Percentiles rank a stretch among this genome's conserved stretches.
Conservation (phyloP, 495 filamentous ascomycete genomes). For the Thozetella sp. region DNA sequence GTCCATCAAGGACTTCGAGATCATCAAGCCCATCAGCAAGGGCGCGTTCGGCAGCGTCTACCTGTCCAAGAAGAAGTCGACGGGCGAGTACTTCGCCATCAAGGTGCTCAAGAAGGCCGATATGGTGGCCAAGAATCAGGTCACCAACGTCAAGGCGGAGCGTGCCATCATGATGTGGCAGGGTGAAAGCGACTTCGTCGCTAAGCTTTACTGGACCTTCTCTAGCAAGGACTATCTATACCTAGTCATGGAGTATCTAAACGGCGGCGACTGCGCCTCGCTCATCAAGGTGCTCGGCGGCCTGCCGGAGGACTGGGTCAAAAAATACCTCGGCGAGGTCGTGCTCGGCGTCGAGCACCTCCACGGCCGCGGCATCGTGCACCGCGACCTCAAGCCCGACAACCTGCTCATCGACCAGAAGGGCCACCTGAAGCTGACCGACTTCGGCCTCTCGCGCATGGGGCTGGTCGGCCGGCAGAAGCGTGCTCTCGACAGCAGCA, state of each 20-base stretch:
- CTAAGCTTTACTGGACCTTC: conserved; percentile 99
- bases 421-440: conserved; percentile 94
- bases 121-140: conserved; percentile 99
- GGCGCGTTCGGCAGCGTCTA: conserved; percentile 98
- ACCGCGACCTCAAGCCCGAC: conserved; percentile 95
- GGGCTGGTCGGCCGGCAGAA: conserved; percentile 95
- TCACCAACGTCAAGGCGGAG: conserved; percentile 98
- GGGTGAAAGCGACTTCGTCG: conserved; percentile 98
- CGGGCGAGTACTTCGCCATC: conserved; percentile 97
- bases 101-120: conserved; percentile 98
- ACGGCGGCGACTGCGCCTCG: conserved; percentile 95
- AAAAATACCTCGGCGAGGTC: conserved; percentile 95
- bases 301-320: conserved; percentile 94
- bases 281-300: conserved; percentile 92
- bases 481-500: conserved; percentile 77
- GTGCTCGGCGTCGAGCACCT: conserved; percentile 94
- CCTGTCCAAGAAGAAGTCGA: conserved; percentile 95
- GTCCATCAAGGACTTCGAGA: conserved; percentile 99
- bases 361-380: conserved; percentile 90
- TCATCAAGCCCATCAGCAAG: conserved; percentile 99
- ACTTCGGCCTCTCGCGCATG: conserved; percentile 98
- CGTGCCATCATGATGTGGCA: conserved; percentile 99
- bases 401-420: conserved; percentile 97
- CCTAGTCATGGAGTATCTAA: conserved; percentile 98
- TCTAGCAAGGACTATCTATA: conserved; percentile 99